Conservation (phyloP, 345 rosid species). For the Syzygium aromaticum region DNA sequence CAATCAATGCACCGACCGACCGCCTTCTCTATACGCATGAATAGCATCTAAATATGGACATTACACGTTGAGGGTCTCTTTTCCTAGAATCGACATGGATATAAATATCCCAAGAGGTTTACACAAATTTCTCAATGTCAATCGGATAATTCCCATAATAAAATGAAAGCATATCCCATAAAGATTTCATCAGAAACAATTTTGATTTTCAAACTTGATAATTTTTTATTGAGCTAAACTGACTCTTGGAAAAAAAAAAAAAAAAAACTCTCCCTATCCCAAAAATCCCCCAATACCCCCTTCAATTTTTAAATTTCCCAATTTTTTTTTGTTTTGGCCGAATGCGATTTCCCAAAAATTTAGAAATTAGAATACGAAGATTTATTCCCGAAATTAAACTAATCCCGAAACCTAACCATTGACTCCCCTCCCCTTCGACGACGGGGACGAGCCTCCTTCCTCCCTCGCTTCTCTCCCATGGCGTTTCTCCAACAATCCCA, state of each 20-base stretch:
- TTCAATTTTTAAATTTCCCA: neutral
- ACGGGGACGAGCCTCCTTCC: neutral
- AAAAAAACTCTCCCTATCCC: neutral
- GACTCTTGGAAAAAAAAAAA: neutral
- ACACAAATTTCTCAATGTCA: neutral
- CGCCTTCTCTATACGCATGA: neutral
- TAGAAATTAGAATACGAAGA: neutral
- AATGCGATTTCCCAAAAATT: neutral
- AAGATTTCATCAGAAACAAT: neutral
- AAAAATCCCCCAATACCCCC: neutral
- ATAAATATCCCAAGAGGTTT: neutral
- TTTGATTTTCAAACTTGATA: neutral
- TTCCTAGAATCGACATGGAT: neutral
- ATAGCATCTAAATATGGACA: neutral
- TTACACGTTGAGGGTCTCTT: neutral
- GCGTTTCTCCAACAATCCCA: slow-evolving; percentile 56
- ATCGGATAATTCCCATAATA: neutral
- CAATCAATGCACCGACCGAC: neutral
- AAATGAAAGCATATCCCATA: neutral
- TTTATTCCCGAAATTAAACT: neutral
- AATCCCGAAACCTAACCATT: neutral
- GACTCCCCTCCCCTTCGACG: neutral
- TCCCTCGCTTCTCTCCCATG: slow-evolving; percentile 15
- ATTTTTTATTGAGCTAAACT: neutral
- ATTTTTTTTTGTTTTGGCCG: neutral